Evolutionary conservation across 139 green algal genomes (phyloP).

Genomic region (Coelastrella sp.): DNA sequence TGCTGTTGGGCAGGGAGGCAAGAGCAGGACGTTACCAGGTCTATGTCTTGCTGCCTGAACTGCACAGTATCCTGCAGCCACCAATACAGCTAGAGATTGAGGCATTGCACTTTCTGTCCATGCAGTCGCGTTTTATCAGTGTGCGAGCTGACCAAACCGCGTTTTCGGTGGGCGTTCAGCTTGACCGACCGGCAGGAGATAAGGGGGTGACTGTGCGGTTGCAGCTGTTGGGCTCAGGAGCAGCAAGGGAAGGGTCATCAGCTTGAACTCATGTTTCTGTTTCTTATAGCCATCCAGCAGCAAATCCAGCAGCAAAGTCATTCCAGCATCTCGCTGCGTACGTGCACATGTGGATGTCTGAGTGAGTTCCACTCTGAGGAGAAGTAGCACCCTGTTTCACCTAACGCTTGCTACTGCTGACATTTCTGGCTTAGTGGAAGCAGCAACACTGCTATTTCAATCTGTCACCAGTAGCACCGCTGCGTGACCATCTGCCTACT

Average conservation of each 20-base stretch:
- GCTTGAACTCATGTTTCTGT: no score
- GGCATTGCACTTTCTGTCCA: conserved; percentile 1
- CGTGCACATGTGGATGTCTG: no score
- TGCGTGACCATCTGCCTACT: background rate
- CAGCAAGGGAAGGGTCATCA: background rate
- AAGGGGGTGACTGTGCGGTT: conserved; percentile 22
- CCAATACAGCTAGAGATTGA: background rate
- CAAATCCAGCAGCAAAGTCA: background rate
- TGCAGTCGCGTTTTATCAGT: background rate
- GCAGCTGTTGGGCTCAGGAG: background rate
- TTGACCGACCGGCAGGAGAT: background rate
- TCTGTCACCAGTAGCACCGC: no score
- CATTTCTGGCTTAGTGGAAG: no score
- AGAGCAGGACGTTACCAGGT: background rate
- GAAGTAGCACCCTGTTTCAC: no score
- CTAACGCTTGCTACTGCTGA: no score
- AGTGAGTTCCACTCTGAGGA: no score
- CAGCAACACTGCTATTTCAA: no score
- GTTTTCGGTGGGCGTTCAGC: conserved; percentile 7
- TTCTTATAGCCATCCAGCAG: background rate
- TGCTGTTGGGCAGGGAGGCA: background rate
- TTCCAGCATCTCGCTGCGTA: no score
- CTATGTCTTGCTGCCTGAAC: background rate
- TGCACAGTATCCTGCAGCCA: background rate
- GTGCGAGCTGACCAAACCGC: background rate